These are phyloP conservation scores for Linnemannia elongata DNA, from an alignment of 192 early-diverging fungal genomes.

Conservation along the genomic window DNA sequence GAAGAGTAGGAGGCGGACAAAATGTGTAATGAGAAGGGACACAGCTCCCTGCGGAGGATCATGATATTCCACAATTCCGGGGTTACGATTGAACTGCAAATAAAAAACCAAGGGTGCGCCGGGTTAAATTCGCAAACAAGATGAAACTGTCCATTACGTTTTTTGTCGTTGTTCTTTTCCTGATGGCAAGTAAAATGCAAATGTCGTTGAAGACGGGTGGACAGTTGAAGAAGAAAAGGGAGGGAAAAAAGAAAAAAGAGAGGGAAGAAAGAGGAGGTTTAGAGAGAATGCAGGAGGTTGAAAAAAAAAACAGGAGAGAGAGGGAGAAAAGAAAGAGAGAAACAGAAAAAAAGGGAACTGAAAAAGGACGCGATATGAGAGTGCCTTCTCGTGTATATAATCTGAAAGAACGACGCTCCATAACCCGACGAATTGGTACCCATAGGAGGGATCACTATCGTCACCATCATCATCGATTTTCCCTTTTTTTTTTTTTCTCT, in stretches of 20 bases:
- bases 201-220: background rate
- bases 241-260: background rate
- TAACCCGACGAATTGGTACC: background rate
- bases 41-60: background rate
- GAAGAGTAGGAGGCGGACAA: background rate
- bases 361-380: background rate
- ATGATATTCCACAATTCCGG: background rate
- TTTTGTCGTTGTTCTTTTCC: background rate
- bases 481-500: background rate
- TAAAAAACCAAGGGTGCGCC: background rate
- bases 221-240: background rate
- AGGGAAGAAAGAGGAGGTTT: background rate
- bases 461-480: background rate
- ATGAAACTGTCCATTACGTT: background rate
- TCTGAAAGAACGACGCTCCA: background rate
- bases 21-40: background rate
- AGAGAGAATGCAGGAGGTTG: background rate
- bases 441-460: background rate
- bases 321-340: background rate
- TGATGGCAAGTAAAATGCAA: background rate
- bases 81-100: background rate
- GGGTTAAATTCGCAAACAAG: background rate
- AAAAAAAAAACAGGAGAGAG: slow-evolving; percentile 3
- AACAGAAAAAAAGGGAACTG: slow-evolving; percentile 5
- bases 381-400: background rate